Percentiles rank a stretch among this genome's conserved stretches.
These are phyloP conservation scores for Tolypocladium endophyticum DNA, from an alignment of 2,329 filamentous ascomycete genomes.

Conservation along the genomic window DNA sequence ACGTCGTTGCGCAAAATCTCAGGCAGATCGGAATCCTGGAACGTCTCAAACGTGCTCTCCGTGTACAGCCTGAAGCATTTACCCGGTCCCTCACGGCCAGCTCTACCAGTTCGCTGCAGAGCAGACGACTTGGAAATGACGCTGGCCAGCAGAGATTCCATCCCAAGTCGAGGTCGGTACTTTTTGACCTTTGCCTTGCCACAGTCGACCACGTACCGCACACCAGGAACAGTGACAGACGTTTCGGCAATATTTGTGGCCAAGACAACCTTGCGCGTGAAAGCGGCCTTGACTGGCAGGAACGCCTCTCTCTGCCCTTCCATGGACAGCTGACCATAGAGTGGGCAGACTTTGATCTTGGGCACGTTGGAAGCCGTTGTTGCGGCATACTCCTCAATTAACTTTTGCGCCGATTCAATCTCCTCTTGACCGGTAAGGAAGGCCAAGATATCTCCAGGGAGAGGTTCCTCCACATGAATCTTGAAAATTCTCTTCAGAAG, in stretches of 20 bases:
- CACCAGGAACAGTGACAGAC: conserved; percentile 88
- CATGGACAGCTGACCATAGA: conserved; percentile 86
- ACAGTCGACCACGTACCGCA: conserved; percentile 83
- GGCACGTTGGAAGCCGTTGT: conserved; percentile 67
- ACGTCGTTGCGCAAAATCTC: conserved; percentile 90
- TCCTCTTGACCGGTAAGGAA: conserved; percentile 91
- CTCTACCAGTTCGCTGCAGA: conserved; percentile 82
- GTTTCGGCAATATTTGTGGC: conserved; percentile 99
- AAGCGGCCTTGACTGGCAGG: conserved; percentile 56
- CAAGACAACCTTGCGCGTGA: conserved; percentile 79
- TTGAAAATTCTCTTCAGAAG: conserved; percentile 75
- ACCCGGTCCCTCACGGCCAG: conserved; percentile 82
- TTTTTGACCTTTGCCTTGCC: conserved; percentile 94
- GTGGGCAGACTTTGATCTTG: conserved; percentile 60
- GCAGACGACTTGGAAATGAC: conserved; percentile 90
- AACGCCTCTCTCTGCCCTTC: conserved; percentile 82
- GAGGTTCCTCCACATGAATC: conserved; percentile 75
- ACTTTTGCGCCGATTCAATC: conserved; percentile 69
- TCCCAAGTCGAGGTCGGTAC: conserved; percentile 70
- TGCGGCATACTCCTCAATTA: conserved; percentile 69
- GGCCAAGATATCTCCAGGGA: conserved; percentile 89
- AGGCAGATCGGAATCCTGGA: conserved; percentile 67
- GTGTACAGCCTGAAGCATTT: conserved; percentile 89
- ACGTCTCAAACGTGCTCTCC: conserved; percentile 56
- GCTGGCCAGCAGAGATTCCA: conserved; percentile 84